Evolutionary conservation across 2,329 filamentous ascomycete species (phyloP).

Genomic region (Gliomastix tumulicola): DNA sequence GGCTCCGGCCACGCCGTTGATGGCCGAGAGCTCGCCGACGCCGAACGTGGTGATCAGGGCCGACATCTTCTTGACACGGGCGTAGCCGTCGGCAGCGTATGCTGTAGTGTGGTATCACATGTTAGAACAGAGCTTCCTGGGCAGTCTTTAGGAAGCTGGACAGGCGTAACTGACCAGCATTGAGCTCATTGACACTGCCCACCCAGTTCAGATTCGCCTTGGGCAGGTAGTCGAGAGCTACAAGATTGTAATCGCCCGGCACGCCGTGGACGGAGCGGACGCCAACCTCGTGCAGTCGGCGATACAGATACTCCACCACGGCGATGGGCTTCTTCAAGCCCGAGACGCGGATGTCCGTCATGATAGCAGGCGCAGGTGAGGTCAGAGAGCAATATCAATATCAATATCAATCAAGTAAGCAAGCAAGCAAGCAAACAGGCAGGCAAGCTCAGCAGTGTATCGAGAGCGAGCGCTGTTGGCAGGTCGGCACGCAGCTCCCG

Average conservation of each 20-base stretch:
- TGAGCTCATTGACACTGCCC: conserved; percentile 66
- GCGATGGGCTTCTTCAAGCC: conserved; percentile 44
- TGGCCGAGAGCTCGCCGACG: conserved; percentile 65
- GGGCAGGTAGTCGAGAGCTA: conserved; percentile 59
- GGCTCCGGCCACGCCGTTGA: conserved; percentile 68
- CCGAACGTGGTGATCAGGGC: conserved; percentile 72
- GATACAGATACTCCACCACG: conserved; percentile 63
- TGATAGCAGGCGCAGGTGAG: too few relatives aligned
- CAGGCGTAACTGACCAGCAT: conserved; percentile 60
- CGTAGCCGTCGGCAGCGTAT: conserved; percentile 77
- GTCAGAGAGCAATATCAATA: too few relatives aligned
- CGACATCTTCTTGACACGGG: conserved; percentile 62
- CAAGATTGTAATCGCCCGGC: conserved; percentile 69
- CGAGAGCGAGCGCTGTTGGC: too few relatives aligned
- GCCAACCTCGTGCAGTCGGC: conserved; percentile 55
- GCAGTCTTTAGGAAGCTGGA: too few relatives aligned
- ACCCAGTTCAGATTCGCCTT: conserved; percentile 56
- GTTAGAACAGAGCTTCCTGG: too few relatives aligned
- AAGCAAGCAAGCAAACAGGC: not conserved
- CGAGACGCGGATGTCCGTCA: conserved; percentile 31
- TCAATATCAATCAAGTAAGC: not conserved
- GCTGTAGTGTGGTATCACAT: too few relatives aligned
- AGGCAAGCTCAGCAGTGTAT: too few relatives aligned
- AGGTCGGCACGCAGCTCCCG: too few relatives aligned
- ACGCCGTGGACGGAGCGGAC: conserved; percentile 60